These are phyloP conservation scores for Dendrocalamus sinicus DNA, from an alignment of 176 grass and related monocot genomes.

Conservation along the genomic window DNA sequence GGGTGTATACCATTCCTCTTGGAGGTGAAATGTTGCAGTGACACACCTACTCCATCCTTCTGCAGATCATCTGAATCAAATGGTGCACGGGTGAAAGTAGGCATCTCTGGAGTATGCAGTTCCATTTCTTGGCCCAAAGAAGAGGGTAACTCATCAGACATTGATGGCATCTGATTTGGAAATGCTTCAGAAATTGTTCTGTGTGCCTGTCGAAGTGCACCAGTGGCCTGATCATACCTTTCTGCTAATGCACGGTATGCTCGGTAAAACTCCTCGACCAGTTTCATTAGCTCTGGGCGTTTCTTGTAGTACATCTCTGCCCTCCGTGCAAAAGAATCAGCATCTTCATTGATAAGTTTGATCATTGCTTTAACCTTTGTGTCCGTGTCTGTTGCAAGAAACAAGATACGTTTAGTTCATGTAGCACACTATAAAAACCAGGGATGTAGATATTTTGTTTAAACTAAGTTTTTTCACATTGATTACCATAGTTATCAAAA, in stretches of 20 bases:
- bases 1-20: conserved; percentile 76
- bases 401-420: conserved; percentile 39
- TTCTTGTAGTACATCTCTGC: conserved; percentile 99
- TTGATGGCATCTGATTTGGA: conserved; percentile 71
- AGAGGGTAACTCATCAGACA: conserved; percentile 65
- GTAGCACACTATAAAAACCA: conserved; percentile 23
- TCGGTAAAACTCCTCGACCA: conserved; percentile 93
- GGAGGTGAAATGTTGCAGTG: conserved; percentile 44
- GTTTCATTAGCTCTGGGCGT: conserved; percentile 88
- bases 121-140: conserved; percentile 52
- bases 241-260: conserved; percentile 88
- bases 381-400: conserved; percentile 82
- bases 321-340: conserved; percentile 93
- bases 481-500: conserved; percentile 20
- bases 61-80: conserved; percentile 67
- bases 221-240: conserved; percentile 75
- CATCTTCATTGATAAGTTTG: conserved; percentile 96
- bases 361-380: conserved; percentile 89
- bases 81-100: conserved; percentile 39
- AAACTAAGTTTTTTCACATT: conserved; percentile 35
- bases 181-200: conserved; percentile 92
- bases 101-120: conserved; percentile 59
- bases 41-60: conserved; percentile 51
- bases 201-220: conserved; percentile 79
- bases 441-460: background rate